These are phyloP conservation scores for Naganishia vishniacii DNA, from an alignment of 768 basidiomycete species.

Conservation along the genomic window DNA sequence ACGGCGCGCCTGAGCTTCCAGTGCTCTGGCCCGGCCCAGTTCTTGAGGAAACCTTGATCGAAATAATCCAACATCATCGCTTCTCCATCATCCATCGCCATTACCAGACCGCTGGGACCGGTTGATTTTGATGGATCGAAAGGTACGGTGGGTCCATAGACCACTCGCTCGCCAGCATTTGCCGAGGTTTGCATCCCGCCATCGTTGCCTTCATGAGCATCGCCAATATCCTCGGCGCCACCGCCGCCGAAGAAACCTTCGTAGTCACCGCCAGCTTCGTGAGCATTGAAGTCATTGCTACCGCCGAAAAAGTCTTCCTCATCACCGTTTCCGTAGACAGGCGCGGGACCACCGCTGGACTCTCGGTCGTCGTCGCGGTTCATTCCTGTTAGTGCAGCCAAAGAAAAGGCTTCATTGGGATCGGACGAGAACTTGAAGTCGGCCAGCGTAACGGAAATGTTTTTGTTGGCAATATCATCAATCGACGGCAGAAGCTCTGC, in stretches of 20 bases:
- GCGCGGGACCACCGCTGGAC: slow-evolving; percentile 22
- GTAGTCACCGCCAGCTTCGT: slow-evolving; percentile 11
- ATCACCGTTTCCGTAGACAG: slow-evolving; percentile 6
- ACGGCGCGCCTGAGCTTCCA: slow-evolving; percentile 80
- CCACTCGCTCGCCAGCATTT: slow-evolving; percentile 31
- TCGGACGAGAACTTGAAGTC: slow-evolving; percentile 77
- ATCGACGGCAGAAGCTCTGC: slow-evolving; percentile 70
- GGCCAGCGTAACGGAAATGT: slow-evolving; percentile 73
- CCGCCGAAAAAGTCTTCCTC: slow-evolving; percentile 22
- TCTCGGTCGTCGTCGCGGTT: slow-evolving; percentile 30
- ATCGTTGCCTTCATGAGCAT: slow-evolving; percentile 47
- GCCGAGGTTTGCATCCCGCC: slow-evolving; percentile 2
- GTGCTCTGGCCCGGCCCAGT: slow-evolving; percentile 98
- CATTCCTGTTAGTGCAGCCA: slow-evolving; percentile 47
- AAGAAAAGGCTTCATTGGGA: slow-evolving; percentile 56
- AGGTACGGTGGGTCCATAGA: slow-evolving; percentile 55
- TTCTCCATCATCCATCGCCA: slow-evolving; percentile 66
- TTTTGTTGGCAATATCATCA: slow-evolving; percentile 59
- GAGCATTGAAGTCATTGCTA: slow-evolving; percentile 10
- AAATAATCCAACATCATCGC: slow-evolving; percentile 74
- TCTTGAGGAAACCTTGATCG: slow-evolving; percentile 73
- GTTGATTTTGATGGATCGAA: slow-evolving; percentile 74
- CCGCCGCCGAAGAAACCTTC: slow-evolving; percentile 36
- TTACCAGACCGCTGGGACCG: slow-evolving; percentile 68
- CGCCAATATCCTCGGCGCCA: too few relatives aligned